Evolutionary conservation across 1,139 yeast species (phyloP).

Genomic region (Hanseniaspora gamundiae): DNA sequence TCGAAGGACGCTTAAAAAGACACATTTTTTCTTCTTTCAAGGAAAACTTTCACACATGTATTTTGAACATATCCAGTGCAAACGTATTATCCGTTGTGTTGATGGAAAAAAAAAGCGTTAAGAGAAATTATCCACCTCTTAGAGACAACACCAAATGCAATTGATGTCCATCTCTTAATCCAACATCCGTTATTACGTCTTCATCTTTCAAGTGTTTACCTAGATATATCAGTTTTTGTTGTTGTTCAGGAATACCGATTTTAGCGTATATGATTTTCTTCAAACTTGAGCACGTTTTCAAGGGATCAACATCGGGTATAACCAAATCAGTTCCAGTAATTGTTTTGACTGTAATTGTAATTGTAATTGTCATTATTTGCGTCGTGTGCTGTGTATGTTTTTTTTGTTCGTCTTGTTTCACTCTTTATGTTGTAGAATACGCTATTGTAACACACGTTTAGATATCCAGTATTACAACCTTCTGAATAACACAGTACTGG

Average conservation of each 20-base stretch:
- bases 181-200: background rate
- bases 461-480: too few relatives aligned
- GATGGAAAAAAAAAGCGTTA: too few relatives aligned
- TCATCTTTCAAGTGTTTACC: slow-evolving; percentile 8
- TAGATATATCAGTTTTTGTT: background rate
- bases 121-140: slow-evolving; percentile 70
- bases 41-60: too few relatives aligned
- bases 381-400: too few relatives aligned
- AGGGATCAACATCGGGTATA: background rate
- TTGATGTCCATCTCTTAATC: slow-evolving; percentile 53
- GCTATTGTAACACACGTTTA: too few relatives aligned
- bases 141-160: slow-evolving; percentile 81
- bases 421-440: too few relatives aligned
- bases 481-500: too few relatives aligned
- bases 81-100: too few relatives aligned
- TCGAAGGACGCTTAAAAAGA: too few relatives aligned
- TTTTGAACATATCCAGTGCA: too few relatives aligned
- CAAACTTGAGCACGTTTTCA: background rate
- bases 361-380: background rate
- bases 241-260: background rate
- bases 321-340: slow-evolving; percentile 21
- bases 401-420: too few relatives aligned
- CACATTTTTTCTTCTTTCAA: too few relatives aligned
- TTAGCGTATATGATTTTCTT: background rate
- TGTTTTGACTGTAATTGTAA: slow-evolving; percentile 12